Conservation (phyloP, 805 yeast species). For the Cyberlindnera xishuangbannaensis region DNA sequence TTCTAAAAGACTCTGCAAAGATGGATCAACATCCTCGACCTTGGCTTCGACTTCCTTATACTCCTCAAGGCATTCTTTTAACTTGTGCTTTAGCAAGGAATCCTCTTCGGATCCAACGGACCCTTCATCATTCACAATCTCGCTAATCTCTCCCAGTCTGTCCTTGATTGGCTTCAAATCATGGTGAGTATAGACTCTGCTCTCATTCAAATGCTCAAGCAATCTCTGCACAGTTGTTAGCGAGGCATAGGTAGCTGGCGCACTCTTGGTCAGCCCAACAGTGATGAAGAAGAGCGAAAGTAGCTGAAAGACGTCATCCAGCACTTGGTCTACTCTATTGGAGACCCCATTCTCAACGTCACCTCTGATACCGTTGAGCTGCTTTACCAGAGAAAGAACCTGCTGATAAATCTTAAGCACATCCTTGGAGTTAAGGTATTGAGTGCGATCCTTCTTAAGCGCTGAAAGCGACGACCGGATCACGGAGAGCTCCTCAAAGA, state of each 20-base stretch:
- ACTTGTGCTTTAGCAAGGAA: slow-evolving; percentile 56
- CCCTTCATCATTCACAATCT: slow-evolving; percentile 39
- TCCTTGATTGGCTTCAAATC: slow-evolving; percentile 75
- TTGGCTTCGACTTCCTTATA: slow-evolving; percentile 52
- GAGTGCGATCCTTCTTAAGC: slow-evolving; percentile 58
- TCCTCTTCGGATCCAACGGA: slow-evolving; percentile 44
- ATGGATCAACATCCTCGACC: slow-evolving; percentile 47
- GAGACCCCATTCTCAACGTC: slow-evolving; percentile 16
- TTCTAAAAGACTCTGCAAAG: slow-evolving; percentile 47
- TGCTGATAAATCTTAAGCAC: slow-evolving; percentile 54
- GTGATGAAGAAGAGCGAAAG: slow-evolving; percentile 83
- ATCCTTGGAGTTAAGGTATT: slow-evolving; percentile 62
- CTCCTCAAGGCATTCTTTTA: slow-evolving; percentile 54
- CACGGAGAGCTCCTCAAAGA: slow-evolving; percentile 35
- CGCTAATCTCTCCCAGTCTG: slow-evolving; percentile 64
- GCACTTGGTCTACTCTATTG: slow-evolving; percentile 58
- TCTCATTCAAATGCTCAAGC: slow-evolving; percentile 75
- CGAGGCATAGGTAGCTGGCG: slow-evolving; percentile 93
- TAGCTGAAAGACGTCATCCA: slow-evolving; percentile 88
- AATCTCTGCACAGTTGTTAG: slow-evolving; percentile 80
- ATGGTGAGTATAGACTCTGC: slow-evolving; percentile 75
- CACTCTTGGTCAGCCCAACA: slow-evolving; percentile 83
- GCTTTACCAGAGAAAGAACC: slow-evolving; percentile 49
- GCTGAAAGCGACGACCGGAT: slow-evolving; percentile 39
- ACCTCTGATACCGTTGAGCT: slow-evolving; percentile 39